A percentile compares a stretch with the other conserved stretches of the same genome.
Evolutionary conservation across 225 moss, liverwort and hornwort species (phyloP).

Genomic region (Thuidium tamariscinum): DNA sequence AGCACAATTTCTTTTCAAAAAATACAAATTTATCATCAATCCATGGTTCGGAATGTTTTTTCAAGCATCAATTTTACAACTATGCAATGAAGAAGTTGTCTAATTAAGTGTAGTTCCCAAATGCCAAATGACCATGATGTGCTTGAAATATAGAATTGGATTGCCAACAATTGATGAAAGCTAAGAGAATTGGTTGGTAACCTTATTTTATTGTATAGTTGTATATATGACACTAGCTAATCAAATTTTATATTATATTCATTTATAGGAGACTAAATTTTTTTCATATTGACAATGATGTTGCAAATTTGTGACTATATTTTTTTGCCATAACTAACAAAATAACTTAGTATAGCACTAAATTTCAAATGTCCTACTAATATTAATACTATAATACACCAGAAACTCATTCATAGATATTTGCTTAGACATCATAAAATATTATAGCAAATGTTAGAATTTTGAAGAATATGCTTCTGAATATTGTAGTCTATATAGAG

Average conservation of each 20-base stretch:
- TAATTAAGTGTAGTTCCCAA: background rate
- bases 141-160: background rate
- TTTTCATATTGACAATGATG: background rate
- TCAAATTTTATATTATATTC: background rate
- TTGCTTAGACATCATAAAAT: background rate
- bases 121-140: background rate
- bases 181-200: background rate
- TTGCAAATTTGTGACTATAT: background rate
- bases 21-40: too few species aligned
- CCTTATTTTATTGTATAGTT: background rate
- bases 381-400: background rate
- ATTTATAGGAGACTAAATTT: background rate
- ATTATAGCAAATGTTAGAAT: background rate
- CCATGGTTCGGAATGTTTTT: background rate
- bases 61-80: background rate
- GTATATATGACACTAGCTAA: background rate
- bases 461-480: background rate
- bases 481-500: fast-evolving
- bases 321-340: background rate
- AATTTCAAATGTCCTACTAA: background rate
- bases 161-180: background rate
- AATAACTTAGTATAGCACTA: background rate
- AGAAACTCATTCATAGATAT: background rate
- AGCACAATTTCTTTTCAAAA: background rate
- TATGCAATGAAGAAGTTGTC: background rate